phyloP scores from a whole-genome alignment of 1,284 basidiomycete species.

The Macrocystidia cucumis region DNA sequence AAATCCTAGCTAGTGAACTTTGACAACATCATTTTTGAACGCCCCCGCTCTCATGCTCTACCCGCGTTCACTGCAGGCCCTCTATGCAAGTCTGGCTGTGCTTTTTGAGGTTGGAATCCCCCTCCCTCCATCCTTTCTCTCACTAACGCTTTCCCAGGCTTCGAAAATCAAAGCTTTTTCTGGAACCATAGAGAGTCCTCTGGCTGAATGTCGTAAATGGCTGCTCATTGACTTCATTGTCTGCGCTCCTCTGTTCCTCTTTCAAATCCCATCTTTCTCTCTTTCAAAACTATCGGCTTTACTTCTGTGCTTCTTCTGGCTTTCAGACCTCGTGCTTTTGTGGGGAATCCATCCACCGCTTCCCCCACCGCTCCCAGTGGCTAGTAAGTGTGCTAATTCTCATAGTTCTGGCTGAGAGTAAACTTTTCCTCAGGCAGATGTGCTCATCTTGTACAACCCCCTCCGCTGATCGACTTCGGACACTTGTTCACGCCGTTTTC shows the following conservation, averaged over 20 bases:
- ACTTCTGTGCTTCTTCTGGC: constrained; percentile 48
- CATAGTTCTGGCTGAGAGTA: constrained; percentile 19
- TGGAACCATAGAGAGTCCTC: not conserved
- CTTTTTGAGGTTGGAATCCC: too few species aligned
- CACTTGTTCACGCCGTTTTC: not conserved
- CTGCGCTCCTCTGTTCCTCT: constrained; percentile 48
- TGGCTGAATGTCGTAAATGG: constrained; percentile 17
- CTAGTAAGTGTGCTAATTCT: constrained; percentile 12
- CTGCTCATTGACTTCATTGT: constrained; percentile 58
- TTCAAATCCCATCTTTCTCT: constrained; percentile 74
- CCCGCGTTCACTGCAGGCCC: too few species aligned
- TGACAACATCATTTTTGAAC: too few species aligned
- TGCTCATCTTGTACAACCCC: not conserved
- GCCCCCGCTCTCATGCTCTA: too few species aligned
- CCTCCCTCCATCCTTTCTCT: not conserved
- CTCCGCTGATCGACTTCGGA: not conserved
- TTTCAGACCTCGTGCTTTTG: constrained; percentile 65
- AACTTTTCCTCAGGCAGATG: not conserved
- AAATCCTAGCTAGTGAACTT: too few species aligned
- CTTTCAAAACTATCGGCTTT: constrained; percentile 56
- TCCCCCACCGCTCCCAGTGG: constrained; percentile 17
- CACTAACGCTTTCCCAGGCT: not conserved
- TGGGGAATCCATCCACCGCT: constrained; percentile 53
- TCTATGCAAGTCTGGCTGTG: too few species aligned
- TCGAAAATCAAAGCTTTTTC: not conserved